These are phyloP conservation scores for Pisolithus tinctorius DNA, from an alignment of 768 basidiomycete genomes.

Conservation along the genomic window DNA sequence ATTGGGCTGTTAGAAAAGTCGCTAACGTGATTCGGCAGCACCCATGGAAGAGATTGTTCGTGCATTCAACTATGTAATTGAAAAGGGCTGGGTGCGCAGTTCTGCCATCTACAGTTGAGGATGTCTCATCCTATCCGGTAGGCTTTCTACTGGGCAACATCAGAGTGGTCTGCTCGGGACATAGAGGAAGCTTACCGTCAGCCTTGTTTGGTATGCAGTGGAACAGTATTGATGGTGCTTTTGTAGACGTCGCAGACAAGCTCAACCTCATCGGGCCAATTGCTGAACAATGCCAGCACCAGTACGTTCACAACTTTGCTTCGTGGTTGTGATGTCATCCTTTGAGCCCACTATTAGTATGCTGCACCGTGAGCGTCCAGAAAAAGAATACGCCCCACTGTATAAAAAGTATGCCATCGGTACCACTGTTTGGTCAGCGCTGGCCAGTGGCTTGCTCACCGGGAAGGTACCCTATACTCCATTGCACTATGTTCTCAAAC, in stretches of 20 bases:
- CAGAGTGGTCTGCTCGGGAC: slow-evolving; percentile 50
- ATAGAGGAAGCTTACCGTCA: slow-evolving; percentile 39
- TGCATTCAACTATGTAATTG: slow-evolving; percentile 50
- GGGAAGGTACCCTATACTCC: slow-evolving; percentile 33
- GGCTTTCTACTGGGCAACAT: slow-evolving; percentile 44
- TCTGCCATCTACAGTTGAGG: neutral
- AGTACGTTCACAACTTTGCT: slow-evolving; percentile 20
- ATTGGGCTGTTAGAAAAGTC: neutral
- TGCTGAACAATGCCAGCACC: slow-evolving; percentile 46
- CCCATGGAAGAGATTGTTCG: slow-evolving; percentile 52
- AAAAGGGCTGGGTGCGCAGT: slow-evolving; percentile 36
- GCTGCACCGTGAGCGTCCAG: slow-evolving; percentile 48
- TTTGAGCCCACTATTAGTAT: slow-evolving; percentile 26
- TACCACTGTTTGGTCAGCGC: slow-evolving; percentile 49
- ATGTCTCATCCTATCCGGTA: slow-evolving; percentile 3
- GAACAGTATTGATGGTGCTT: neutral
- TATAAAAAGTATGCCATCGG: slow-evolving; percentile 42
- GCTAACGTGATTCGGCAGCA: slow-evolving; percentile 16
- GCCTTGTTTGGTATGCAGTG: neutral
- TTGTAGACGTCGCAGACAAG: slow-evolving; percentile 40
- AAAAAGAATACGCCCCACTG: slow-evolving; percentile 43
- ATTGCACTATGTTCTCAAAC: neutral
- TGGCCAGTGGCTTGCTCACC: slow-evolving; percentile 49
- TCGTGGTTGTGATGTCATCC: neutral
- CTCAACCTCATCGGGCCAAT: slow-evolving; percentile 44